Evolutionary conservation across 768 basidiomycete genomes (phyloP).

Genomic region (Chalciporus piperatus): DNA sequence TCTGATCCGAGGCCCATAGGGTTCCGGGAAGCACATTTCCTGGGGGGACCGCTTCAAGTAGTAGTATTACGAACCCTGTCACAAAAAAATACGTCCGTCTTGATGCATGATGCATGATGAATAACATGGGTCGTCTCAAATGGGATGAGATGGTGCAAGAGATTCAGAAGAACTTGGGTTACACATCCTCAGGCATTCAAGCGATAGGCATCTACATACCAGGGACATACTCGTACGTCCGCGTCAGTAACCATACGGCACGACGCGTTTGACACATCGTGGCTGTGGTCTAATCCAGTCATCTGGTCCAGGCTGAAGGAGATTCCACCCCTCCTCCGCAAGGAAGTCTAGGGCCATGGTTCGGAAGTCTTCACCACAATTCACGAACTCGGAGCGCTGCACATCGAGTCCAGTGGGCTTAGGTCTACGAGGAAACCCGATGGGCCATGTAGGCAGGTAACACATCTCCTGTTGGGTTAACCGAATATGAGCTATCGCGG

Average conservation of each 20-base stretch:
- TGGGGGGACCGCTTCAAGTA: too few species aligned
- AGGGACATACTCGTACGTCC: background rate
- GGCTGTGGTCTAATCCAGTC: background rate
- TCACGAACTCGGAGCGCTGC: background rate
- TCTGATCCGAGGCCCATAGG: too few species aligned
- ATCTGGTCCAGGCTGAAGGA: background rate
- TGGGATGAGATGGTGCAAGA: too few species aligned
- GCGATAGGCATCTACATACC: conserved; percentile 23
- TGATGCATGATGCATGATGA: too few species aligned
- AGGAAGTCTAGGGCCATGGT: background rate
- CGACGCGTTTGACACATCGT: background rate
- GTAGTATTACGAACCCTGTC: too few species aligned
- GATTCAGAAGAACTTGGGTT: too few species aligned
- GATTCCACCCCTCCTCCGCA: background rate
- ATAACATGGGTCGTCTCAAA: too few species aligned
- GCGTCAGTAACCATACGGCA: background rate
- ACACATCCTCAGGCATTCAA: background rate
- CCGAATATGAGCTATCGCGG: too few species aligned
- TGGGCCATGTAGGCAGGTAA: conserved; percentile 4
- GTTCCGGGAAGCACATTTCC: too few species aligned
- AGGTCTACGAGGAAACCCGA: background rate
- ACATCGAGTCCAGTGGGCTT: background rate
- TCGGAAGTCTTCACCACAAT: background rate
- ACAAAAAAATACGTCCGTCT: too few species aligned
- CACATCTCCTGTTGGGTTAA: background rate